Evolutionary conservation across 2,329 filamentous ascomycete species (phyloP).

Genomic region (Nemania serpens): DNA sequence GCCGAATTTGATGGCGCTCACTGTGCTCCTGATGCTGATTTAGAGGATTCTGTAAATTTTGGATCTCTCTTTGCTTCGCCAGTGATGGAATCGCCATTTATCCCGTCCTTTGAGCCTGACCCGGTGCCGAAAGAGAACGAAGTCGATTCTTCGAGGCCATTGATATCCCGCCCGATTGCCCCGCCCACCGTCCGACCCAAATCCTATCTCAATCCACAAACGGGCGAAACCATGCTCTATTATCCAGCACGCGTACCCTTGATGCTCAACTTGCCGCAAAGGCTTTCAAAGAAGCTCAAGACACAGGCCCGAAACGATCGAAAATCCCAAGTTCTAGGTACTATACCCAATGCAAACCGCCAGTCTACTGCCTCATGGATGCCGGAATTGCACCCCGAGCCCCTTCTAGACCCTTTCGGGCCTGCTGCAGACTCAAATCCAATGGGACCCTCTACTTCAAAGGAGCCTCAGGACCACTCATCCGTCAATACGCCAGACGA

Average conservation of each 20-base stretch:
- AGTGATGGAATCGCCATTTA: constrained; percentile 29
- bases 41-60: constrained; percentile 35
- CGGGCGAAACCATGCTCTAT: constrained; percentile 83
- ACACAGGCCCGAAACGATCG: constrained; percentile 68
- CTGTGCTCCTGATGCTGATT: constrained; percentile 60
- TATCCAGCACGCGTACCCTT: constrained; percentile 94
- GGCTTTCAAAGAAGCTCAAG: constrained; percentile 76
- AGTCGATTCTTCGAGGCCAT: constrained; percentile 28
- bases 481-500: constrained; percentile 16
- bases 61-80: constrained; percentile 34
- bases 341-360: constrained; percentile 55
- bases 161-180: constrained; percentile 42
- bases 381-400: constrained; percentile 39
- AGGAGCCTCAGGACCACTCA: constrained; percentile 2
- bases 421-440: constrained; percentile 16
- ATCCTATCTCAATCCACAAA: constrained; percentile 66
- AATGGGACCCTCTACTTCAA: neutral
- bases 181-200: constrained; percentile 48
- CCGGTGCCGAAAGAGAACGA: constrained; percentile 29
- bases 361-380: constrained; percentile 40
- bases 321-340: constrained; percentile 72
- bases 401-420: constrained; percentile 41
- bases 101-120: constrained; percentile 31
- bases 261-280: constrained; percentile 90
- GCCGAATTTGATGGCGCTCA: constrained; percentile 83